phyloP scores from a whole-genome alignment of 2,329 filamentous ascomycete genomes.

The Xylaria sp. region DNA sequence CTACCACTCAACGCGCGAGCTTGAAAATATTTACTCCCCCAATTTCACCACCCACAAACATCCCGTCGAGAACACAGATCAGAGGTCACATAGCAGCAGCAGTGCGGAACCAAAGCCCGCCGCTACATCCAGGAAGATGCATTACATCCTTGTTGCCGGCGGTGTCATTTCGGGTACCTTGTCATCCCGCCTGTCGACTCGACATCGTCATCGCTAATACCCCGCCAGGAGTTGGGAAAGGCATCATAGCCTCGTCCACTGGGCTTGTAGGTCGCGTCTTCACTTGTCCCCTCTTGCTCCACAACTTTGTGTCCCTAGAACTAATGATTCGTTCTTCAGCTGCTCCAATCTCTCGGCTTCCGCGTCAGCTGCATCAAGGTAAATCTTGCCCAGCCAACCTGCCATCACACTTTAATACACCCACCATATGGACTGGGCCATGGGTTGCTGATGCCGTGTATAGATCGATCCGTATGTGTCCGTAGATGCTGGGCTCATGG shows the following conservation, averaged over 20 bases:
- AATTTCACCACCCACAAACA: slow-evolving; percentile 27
- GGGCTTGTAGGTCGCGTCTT: slow-evolving; percentile 8
- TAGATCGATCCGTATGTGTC: slow-evolving; percentile 73
- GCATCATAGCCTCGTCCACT: slow-evolving; percentile 35
- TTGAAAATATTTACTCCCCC: slow-evolving; percentile 22
- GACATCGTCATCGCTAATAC: slow-evolving; percentile 20
- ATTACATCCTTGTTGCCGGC: slow-evolving; percentile 81
- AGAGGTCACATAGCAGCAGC: no score
- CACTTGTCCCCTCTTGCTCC: neutral
- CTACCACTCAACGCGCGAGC: neutral
- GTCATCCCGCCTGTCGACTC: slow-evolving; percentile 9
- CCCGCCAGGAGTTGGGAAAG: slow-evolving; percentile 31
- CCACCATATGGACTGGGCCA: neutral
- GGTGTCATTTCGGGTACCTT: slow-evolving; percentile 55
- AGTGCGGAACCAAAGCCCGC: neutral
- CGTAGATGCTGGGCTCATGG: slow-evolving; percentile 69
- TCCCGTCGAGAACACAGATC: slow-evolving; percentile 8
- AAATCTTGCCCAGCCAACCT: slow-evolving; percentile 65
- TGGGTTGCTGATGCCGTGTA: slow-evolving; percentile 35
- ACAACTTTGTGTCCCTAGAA: neutral
- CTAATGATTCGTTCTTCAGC: slow-evolving; percentile 67
- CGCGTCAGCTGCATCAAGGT: slow-evolving; percentile 60
- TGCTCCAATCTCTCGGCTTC: slow-evolving; percentile 80
- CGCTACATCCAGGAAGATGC: slow-evolving; percentile 65
- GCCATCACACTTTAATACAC: slow-evolving; percentile 50